Evolutionary conservation across 2,329 filamentous ascomycete species (phyloP), one percentile per base, ranked within the genome.

Genomic region (Xylaria arbuscula): DNA sequence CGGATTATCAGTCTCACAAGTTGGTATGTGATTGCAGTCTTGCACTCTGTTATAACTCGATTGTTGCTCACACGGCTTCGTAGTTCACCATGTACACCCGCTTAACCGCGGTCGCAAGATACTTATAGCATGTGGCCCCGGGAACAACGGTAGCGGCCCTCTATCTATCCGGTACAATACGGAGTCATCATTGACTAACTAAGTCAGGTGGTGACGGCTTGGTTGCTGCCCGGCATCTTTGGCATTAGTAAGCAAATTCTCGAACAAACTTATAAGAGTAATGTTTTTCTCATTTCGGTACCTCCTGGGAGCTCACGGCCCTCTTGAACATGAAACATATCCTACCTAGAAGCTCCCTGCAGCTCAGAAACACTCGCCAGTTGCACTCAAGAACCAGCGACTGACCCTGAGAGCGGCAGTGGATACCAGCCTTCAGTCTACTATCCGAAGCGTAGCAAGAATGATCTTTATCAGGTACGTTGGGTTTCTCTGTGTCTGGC

Each of bases 371-470:
- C 28, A 17, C 2, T 32, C 15, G 13, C 50, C 15, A 34, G 15
- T 13, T 34, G 9, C 50, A 2, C 28, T 32, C 15, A 13, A 32
- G n/a, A n/a, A 34, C 10, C 51, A 17, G 13, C 32, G 17, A 57
- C 22, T 32, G 17, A 57, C 55, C 4, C 38, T n/a, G n/a, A 57
- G 55, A n/a, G 19, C 40, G 24, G 38, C 24, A 57, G 55, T 78
- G 95, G 96, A 70, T 99, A 98, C 81, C 87, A 88, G 28, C 94
- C 95, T 3, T 91, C 89, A 9, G 85, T 99, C 53, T 98, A 96
- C 83, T 98, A 97, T 77, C 96, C 96, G 0, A 98, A 98, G 80
- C 89, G 93, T 64, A 90, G 91, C 79, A 96, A 95, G 78, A 95
- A 94, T 72, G 94, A 97, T 57, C 85, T 98, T 3, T 98, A 97